These are phyloP conservation scores for Agaricus subrufescens DNA, from an alignment of 768 basidiomycete genomes.

Conservation along the genomic window DNA sequence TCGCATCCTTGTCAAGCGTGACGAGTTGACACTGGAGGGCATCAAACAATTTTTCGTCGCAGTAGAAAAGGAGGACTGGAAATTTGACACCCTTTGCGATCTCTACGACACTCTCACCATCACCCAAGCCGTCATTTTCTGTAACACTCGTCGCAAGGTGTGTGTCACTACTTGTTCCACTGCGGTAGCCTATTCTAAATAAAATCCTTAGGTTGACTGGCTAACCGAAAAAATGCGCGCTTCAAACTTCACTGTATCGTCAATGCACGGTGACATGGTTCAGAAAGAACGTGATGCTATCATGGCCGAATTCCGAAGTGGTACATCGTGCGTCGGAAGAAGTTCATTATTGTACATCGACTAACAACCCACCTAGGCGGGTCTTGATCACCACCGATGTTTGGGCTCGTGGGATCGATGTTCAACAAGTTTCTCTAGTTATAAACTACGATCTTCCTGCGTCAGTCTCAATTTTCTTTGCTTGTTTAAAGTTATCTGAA, in stretches of 20 bases:
- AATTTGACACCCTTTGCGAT: conserved; percentile 96
- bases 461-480: conserved; percentile 39
- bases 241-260: conserved; percentile 98
- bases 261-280: conserved; percentile 95
- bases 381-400: conserved; percentile 96
- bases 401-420: conserved; percentile 98
- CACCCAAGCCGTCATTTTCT: conserved; percentile 99
- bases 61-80: conserved; percentile 99
- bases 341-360: conserved; percentile 8
- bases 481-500: conserved; percentile 1
- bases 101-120: conserved; percentile 98
- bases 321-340: conserved; percentile 66
- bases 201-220: conserved; percentile 77
- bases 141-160: conserved; percentile 96
- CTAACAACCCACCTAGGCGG: conserved; percentile 47
- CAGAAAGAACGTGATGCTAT: conserved; percentile 95
- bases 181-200: conserved; percentile 8
- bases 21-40: conserved; percentile 94
- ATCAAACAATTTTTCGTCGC: conserved; percentile 98
- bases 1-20: conserved; percentile 97
- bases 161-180: conserved; percentile 12
- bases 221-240: conserved; percentile 97
- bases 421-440: conserved; percentile 95
- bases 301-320: conserved; percentile 94
- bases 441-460: conserved; percentile 96